Evolutionary conservation across 768 basidiomycete species (phyloP).

Genomic region (Collybia nuda): DNA sequence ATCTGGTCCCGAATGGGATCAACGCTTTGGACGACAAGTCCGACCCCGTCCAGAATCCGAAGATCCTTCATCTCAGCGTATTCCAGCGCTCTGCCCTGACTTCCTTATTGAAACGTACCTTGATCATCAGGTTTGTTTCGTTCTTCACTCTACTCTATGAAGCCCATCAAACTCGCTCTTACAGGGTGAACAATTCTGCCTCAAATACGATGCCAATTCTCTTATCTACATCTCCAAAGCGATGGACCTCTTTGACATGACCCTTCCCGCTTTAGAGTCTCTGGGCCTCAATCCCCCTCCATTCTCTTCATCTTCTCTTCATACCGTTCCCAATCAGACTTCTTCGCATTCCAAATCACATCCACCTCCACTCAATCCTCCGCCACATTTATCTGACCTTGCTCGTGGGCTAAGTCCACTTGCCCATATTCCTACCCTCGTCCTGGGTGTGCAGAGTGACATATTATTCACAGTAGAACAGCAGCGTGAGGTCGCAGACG

Average conservation of each 20-base stretch:
- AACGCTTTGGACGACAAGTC: slow-evolving; percentile 88
- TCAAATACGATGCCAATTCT: slow-evolving; percentile 99
- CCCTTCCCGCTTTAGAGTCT: slow-evolving; percentile 66
- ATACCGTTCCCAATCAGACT: slow-evolving; percentile 27
- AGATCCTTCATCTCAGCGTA: slow-evolving; percentile 29
- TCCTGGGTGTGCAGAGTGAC: slow-evolving; percentile 95
- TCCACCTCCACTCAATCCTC: slow-evolving; percentile 68
- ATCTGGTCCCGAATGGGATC: slow-evolving; percentile 99
- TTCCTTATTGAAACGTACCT: slow-evolving; percentile 99
- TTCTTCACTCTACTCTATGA: slow-evolving; percentile 53
- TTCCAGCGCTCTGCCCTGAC: slow-evolving; percentile 90
- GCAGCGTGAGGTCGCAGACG: slow-evolving; percentile 92
- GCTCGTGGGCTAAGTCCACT: slow-evolving; percentile 79
- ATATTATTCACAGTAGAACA: slow-evolving; percentile 97
- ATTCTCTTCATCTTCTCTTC: slow-evolving; percentile 23
- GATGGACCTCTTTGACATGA: slow-evolving; percentile 99
- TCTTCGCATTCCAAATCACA: slow-evolving; percentile 69
- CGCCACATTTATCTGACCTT: slow-evolving; percentile 75
- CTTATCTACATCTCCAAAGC: slow-evolving; percentile 99
- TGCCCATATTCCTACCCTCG: slow-evolving; percentile 72
- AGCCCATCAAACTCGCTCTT: slow-evolving; percentile 16
- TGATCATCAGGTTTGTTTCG: slow-evolving; percentile 86
- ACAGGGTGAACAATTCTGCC: slow-evolving; percentile 93
- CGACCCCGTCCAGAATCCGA: slow-evolving; percentile 40
- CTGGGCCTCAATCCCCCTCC: slow-evolving; percentile 52